Conservation (phyloP, 768 basidiomycete species). For the Amanita phalloides region DNA sequence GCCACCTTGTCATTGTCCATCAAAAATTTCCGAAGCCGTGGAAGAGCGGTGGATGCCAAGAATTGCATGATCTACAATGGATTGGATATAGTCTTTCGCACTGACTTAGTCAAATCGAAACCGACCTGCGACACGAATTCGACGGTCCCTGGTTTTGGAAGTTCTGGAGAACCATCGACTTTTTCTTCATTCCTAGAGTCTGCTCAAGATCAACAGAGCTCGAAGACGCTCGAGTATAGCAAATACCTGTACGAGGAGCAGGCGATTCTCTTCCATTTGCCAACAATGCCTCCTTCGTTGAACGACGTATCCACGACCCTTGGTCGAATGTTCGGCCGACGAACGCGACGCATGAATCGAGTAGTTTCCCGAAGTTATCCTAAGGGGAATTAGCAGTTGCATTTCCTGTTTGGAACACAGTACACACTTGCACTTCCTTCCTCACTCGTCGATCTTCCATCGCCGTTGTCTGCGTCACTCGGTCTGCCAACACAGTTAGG, state of each 20-base stretch:
- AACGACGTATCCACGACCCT: slow-evolving; percentile 70
- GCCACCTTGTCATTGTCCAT: slow-evolving; percentile 78
- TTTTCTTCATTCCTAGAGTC: slow-evolving; percentile 34
- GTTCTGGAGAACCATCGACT: background rate
- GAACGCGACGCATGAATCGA: slow-evolving; percentile 69
- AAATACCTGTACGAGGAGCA: slow-evolving; percentile 40
- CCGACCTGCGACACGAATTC: slow-evolving; percentile 17
- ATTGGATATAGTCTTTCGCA: background rate
- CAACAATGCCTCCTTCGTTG: slow-evolving; percentile 48
- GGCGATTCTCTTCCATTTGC: slow-evolving; percentile 69
- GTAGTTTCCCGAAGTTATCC: slow-evolving; percentile 79
- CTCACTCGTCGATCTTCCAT: slow-evolving; percentile 83
- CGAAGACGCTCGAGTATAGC: background rate
- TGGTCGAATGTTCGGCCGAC: slow-evolving; percentile 67
- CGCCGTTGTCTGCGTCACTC: slow-evolving; percentile 80
- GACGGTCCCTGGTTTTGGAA: slow-evolving; percentile 21
- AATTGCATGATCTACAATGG: slow-evolving; percentile 56
- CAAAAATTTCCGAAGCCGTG: slow-evolving; percentile 68
- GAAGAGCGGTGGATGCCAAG: slow-evolving; percentile 57
- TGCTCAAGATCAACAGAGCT: slow-evolving; percentile 6
- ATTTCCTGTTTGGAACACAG: background rate
- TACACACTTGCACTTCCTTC: slow-evolving; percentile 73
- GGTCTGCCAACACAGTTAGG: slow-evolving; percentile 68
- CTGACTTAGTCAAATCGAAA: background rate
- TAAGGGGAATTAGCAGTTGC: slow-evolving; percentile 14